A percentile compares a stretch with the other conserved stretches of the same genome.
phyloP scores from a whole-genome alignment of 257 asterid genomes.

The Fraxinus americana region DNA sequence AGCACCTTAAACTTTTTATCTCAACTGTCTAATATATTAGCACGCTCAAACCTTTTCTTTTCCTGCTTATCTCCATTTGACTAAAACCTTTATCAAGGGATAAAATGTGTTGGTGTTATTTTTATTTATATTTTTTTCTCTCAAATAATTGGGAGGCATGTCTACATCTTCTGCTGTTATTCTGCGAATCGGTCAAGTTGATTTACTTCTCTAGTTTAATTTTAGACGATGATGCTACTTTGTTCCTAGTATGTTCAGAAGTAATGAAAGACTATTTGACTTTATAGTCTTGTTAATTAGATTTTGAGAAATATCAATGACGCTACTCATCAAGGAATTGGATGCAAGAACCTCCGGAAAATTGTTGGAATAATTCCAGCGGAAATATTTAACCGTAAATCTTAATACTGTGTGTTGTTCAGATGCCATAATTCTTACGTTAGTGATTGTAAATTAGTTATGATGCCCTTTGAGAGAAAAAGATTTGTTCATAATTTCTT shows the following conservation, averaged over 20 bases:
- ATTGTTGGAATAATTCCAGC: background rate
- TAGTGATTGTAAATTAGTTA: background rate
- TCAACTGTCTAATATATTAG: background rate
- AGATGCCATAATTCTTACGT: background rate
- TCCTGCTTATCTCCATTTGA: background rate
- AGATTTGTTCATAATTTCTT: background rate
- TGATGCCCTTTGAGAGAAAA: background rate
- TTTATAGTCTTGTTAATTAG: constrained; percentile 13
- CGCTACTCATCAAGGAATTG: background rate
- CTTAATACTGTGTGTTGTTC: constrained; percentile 3
- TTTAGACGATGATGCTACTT: constrained; percentile 1
- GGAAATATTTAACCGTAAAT: background rate
- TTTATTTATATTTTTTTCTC: background rate
- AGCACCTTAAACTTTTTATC: background rate
- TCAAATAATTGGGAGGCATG: background rate
- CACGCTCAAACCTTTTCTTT: background rate
- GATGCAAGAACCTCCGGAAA: background rate
- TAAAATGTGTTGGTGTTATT: background rate
- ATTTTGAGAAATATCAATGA: constrained; percentile 6
- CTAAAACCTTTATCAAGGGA: background rate
- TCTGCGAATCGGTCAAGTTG: background rate
- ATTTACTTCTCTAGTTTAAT: background rate
- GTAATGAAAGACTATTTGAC: background rate
- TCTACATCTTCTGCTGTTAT: background rate
- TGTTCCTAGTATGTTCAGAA: background rate